Evolutionary conservation across 1,139 yeast species (phyloP).

Genomic region (Nakaseomyces delphensis): DNA sequence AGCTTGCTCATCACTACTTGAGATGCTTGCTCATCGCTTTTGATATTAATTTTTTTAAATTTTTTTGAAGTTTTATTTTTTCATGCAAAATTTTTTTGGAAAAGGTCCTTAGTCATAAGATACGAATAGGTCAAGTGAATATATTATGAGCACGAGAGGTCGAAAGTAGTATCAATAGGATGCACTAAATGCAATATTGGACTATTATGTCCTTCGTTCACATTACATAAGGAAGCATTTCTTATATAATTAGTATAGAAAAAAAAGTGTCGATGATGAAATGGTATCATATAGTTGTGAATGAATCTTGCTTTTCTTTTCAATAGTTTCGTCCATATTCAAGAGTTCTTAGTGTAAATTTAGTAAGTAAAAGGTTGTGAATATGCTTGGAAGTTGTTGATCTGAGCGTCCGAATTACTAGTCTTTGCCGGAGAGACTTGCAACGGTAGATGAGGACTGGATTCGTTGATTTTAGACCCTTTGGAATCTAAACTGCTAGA

Average conservation of each 20-base stretch:
- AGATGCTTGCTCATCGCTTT: constrained; percentile 3
- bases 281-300: too few species aligned
- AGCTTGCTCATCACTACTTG: constrained; percentile 4
- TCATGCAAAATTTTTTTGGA: constrained; percentile 1
- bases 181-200: too few species aligned
- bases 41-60: background rate
- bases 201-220: background rate
- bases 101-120: background rate
- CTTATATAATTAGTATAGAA: too few species aligned
- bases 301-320: too few species aligned
- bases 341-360: background rate
- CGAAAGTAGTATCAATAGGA: background rate
- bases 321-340: too few species aligned
- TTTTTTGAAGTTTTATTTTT: too few species aligned
- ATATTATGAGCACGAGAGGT: background rate
- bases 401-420: constrained; percentile 15
- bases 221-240: background rate
- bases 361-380: constrained; percentile 25
- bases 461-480: constrained; percentile 1
- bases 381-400: constrained; percentile 26
- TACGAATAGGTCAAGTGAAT: background rate
- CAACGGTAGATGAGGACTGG: constrained; percentile 12
- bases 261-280: too few species aligned
- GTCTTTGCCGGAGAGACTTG: constrained; percentile 24
- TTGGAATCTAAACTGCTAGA: constrained; percentile 5